These are phyloP conservation scores for Pythium chondricola DNA, from an alignment of 352 stramenopile species.

Conservation along the genomic window DNA sequence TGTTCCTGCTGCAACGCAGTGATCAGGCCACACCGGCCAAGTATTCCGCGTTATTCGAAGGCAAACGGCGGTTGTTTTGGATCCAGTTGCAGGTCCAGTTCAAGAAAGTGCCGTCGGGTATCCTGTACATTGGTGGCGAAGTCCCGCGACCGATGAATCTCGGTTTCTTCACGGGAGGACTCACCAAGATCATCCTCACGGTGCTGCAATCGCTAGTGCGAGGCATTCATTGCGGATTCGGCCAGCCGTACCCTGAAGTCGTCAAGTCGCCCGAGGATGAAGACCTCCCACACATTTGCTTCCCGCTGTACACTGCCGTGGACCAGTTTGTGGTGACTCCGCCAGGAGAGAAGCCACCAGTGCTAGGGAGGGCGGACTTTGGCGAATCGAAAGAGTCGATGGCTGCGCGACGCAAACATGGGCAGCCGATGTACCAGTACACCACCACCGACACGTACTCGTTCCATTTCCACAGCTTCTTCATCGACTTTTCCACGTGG, in stretches of 20 bases:
- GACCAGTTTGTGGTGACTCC: constrained; percentile 60
- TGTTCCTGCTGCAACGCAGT: constrained; percentile 52
- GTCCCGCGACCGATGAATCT: constrained; percentile 45
- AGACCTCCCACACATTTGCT: constrained; percentile 61
- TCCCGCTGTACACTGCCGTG: constrained; percentile 54
- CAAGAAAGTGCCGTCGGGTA: constrained; percentile 42
- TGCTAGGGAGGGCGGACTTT: constrained; percentile 43
- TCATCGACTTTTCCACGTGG: constrained; percentile 59
- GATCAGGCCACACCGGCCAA: constrained; percentile 18
- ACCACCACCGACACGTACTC: constrained; percentile 62
- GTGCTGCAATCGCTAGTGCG: constrained; percentile 48
- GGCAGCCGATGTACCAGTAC: constrained; percentile 37
- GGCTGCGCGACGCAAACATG: constrained; percentile 25
- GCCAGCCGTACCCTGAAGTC: constrained; percentile 18
- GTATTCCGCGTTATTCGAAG: constrained; percentile 30
- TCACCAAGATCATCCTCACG: constrained; percentile 47
- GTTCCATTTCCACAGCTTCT: constrained; percentile 70
- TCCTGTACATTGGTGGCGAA: constrained; percentile 63
- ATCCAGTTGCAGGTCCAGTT: constrained; percentile 63
- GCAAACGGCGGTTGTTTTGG: constrained; percentile 52
- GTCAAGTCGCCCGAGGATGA: constrained; percentile 25
- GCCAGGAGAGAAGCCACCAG: constrained; percentile 22
- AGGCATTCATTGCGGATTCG: constrained; percentile 54
- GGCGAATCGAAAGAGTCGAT: constrained; percentile 37
- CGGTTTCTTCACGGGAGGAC: constrained; percentile 43